Conservation (phyloP, 352 stramenopile genomes). For the Hyaloperonospora brassicae region DNA sequence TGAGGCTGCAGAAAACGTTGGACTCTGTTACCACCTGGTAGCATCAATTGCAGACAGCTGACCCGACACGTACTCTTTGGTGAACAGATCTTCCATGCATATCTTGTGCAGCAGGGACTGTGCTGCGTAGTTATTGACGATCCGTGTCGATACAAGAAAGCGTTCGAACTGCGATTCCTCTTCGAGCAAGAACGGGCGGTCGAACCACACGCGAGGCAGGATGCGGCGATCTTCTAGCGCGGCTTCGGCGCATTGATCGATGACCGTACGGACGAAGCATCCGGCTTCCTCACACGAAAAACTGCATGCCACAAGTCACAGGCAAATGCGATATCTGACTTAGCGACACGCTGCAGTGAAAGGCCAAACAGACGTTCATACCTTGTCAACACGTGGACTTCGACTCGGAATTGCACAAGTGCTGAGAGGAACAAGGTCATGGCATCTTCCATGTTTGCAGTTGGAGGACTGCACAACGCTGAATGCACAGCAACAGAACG, state of each 20-base stretch:
- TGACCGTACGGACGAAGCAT: conserved; percentile 34
- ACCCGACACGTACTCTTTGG: conserved; percentile 23
- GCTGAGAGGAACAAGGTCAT: conserved; percentile 43
- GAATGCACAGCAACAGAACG: neutral
- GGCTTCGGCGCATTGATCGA: conserved; percentile 46
- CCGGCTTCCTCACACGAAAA: conserved; percentile 35
- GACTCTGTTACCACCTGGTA: neutral
- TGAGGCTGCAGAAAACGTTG: conserved; percentile 20
- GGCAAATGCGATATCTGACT: neutral
- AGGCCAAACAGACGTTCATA: conserved; percentile 6
- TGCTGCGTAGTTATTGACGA: conserved; percentile 53
- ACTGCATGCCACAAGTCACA: conserved; percentile 1
- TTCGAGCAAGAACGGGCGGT: conserved; percentile 61
- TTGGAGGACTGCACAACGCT: conserved; percentile 1
- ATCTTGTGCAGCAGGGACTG: conserved; percentile 67
- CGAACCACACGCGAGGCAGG: conserved; percentile 65
- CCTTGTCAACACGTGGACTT: conserved; percentile 45
- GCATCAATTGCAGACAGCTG: neutral
- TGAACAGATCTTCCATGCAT: conserved; percentile 46
- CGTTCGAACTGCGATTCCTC: conserved; percentile 70
- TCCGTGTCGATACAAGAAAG: conserved; percentile 58
- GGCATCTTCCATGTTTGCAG: conserved; percentile 5
- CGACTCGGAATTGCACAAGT: conserved; percentile 48
- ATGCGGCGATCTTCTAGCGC: conserved; percentile 35
- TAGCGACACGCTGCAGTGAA: neutral